Evolutionary conservation across 2,329 filamentous ascomycete species (phyloP).

Genomic region (Arthrinium puccinioides): DNA sequence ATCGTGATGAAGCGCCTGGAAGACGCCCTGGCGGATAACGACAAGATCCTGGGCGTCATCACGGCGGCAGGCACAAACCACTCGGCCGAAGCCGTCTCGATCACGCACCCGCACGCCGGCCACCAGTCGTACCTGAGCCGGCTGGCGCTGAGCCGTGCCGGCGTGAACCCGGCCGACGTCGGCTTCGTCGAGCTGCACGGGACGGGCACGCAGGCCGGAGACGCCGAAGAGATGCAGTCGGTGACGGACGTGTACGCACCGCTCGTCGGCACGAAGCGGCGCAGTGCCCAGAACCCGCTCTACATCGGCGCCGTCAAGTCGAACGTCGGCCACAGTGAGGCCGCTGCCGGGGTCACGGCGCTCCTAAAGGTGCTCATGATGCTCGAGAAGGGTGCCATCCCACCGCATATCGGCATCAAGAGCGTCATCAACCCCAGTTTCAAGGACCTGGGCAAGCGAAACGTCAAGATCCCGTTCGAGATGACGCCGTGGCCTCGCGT

Average conservation of each 20-base stretch:
- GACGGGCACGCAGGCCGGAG: constrained; percentile 64
- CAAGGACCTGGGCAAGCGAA: not conserved
- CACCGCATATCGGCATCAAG: not conserved
- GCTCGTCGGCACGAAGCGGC: constrained; percentile 34
- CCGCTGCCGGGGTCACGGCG: not conserved
- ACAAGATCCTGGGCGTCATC: constrained; percentile 25
- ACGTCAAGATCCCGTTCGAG: not conserved
- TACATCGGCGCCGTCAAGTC: constrained; percentile 25
- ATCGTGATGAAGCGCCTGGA: constrained; percentile 43
- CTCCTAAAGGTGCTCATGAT: not conserved
- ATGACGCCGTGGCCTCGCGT: not conserved
- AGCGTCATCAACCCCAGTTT: not conserved
- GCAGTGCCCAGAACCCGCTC: constrained; percentile 28
- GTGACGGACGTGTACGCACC: constrained; percentile 53
- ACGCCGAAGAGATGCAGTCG: constrained; percentile 56
- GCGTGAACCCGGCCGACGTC: constrained; percentile 46
- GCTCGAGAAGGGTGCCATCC: not conserved
- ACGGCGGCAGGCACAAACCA: constrained; percentile 61
- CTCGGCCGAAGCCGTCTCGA: constrained; percentile 61
- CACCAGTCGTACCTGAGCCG: constrained; percentile 55
- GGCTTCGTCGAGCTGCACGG: constrained; percentile 63
- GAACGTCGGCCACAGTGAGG: not conserved
- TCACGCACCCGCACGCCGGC: constrained; percentile 61
- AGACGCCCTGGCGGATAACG: constrained; percentile 38
- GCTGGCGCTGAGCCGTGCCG: constrained; percentile 48